Conservation (phyloP, 2,329 filamentous ascomycete genomes). For the Penicillium sp. region DNA sequence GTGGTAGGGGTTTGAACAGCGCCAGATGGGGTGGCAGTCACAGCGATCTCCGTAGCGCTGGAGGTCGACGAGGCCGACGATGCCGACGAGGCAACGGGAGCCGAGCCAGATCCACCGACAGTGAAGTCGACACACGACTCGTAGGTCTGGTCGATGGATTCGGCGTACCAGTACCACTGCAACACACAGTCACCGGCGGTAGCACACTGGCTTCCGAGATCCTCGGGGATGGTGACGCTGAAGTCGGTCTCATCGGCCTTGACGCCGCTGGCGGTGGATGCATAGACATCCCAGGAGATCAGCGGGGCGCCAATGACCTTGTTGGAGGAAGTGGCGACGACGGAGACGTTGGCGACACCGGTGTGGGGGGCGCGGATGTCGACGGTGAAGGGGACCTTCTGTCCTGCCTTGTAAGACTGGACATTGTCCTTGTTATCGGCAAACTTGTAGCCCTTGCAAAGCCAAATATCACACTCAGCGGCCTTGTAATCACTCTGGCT, state of each 20-base stretch:
- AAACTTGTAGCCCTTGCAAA: slow-evolving; percentile 60
- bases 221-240: slow-evolving; percentile 32
- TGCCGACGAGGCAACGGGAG: not conserved
- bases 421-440: slow-evolving; percentile 55
- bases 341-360: slow-evolving; percentile 50
- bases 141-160: slow-evolving; percentile 37
- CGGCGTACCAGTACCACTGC: slow-evolving; percentile 37
- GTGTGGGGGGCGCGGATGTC: slow-evolving; percentile 49
- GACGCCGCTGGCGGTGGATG: slow-evolving; percentile 30
- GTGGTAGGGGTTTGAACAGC: slow-evolving; percentile 1
- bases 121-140: slow-evolving; percentile 38
- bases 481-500: slow-evolving; percentile 51
- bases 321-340: slow-evolving; percentile 48
- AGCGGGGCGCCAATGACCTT: slow-evolving; percentile 38
- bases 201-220: slow-evolving; percentile 27
- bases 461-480: slow-evolving; percentile 51
- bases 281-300: slow-evolving; percentile 32
- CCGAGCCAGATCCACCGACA: slow-evolving; percentile 21
- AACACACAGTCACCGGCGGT: slow-evolving; percentile 34
- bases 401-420: slow-evolving; percentile 50
- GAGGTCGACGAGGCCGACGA: not conserved
- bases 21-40: not conserved
- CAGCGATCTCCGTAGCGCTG: not conserved
- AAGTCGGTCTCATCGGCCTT: slow-evolving; percentile 29
- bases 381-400: slow-evolving; percentile 45